Conservation (phyloP, 192 early-diverging fungal species). For the Geranomyces variabilis region DNA sequence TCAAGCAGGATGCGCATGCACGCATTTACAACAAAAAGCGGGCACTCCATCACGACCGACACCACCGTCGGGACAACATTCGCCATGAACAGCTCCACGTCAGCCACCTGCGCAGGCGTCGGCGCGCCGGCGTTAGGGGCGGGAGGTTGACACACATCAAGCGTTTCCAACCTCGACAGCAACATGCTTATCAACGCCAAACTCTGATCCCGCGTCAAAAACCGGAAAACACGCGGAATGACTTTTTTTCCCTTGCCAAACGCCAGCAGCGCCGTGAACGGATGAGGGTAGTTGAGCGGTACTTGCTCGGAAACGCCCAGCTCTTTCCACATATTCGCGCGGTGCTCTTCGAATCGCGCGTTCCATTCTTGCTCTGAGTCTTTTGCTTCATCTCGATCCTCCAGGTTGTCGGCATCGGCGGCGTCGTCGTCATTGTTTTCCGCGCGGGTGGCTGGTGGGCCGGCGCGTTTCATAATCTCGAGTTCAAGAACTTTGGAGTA, state of each 20-base stretch:
- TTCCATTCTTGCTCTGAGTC: slow-evolving; percentile 12
- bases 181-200: slow-evolving; percentile 71
- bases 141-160: slow-evolving; percentile 57
- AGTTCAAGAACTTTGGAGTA: slow-evolving; percentile 78
- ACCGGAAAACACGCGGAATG: slow-evolving; percentile 81
- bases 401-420: slow-evolving; percentile 42
- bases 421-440: slow-evolving; percentile 57
- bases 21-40: slow-evolving; percentile 78
- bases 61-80: slow-evolving; percentile 85
- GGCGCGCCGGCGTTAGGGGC: not conserved
- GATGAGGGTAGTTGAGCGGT: slow-evolving; percentile 73
- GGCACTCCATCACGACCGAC: slow-evolving; percentile 78
- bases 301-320: slow-evolving; percentile 64
- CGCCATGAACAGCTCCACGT: slow-evolving; percentile 82
- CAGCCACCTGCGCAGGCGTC: slow-evolving; percentile 7
- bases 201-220: slow-evolving; percentile 76
- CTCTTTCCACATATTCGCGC: slow-evolving; percentile 63
- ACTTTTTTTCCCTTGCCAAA: slow-evolving; percentile 88
- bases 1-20: slow-evolving; percentile 83
- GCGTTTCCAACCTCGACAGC: slow-evolving; percentile 48
- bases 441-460: slow-evolving; percentile 32
- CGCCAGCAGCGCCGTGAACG: slow-evolving; percentile 83
- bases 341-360: slow-evolving; percentile 46
- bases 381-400: too few relatives aligned
- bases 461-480: slow-evolving; percentile 80